Base-by-base conservation (phyloP, 2,329 filamentous ascomycete species). In the Trichoderma simmonsii region DNA sequence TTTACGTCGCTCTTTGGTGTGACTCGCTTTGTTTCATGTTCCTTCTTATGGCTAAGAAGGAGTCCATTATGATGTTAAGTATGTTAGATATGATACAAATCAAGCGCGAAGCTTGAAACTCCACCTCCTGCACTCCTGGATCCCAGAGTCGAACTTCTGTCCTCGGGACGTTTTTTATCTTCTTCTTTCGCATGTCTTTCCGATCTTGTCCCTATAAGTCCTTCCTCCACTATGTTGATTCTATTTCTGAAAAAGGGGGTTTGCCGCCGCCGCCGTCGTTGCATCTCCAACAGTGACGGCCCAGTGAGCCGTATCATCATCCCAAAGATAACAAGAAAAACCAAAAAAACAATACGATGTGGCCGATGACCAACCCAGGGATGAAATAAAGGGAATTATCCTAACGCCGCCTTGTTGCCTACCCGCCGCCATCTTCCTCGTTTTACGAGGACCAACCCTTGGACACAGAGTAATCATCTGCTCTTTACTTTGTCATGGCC, bases 391-490 rank as follows among this genome's bases (percentile, higher is more conserved):
- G 32, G n/a, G 63, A 54, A 24, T n/a, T 18, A 51, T 51, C 39
- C 48, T 54, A 70, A 70, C 66, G 68, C 63, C 68, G 71, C 43
- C 61, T 51, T 51, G 48, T 68, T 51, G 63, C 71, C 72, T 36
- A 32, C 21, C 71, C 36, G 39, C 54, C 60, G 61, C 72, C 62
- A 66, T 30, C 18, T 43, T 28, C 26, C 39, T 18, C 39, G 51
- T 34, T n/a, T 34, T 24, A 68, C 32, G 51, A 71, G 63, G 54
- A 48, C 54, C 66, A 30, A 71, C 71, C 72, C 64, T 67, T 60
- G 30, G 56, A 51, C 64, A 59, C 56, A 68, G 63, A 67, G 61
- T 62, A 60, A 24, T 36, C 54, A 39, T 65, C 56, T 70, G 68
- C 51, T 59, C 48, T 30, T 68, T 70, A 21, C 62, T 14, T 56